Conservation (phyloP, 495 filamentous ascomycete genomes). For the Platismatia glauca region DNA sequence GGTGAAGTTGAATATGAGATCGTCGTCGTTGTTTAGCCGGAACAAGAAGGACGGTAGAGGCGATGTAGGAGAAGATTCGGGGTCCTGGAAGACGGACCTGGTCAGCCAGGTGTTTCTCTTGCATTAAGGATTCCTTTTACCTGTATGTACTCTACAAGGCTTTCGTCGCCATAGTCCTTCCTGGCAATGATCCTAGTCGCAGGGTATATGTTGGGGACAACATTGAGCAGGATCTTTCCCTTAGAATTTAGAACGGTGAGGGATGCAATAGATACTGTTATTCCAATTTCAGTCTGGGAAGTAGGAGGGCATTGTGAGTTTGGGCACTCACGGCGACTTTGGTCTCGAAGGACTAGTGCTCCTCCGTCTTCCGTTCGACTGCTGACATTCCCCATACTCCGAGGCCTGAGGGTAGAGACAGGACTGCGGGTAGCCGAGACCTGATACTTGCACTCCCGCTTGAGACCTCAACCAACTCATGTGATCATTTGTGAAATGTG, state of each 20-base stretch:
- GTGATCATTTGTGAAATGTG: background rate
- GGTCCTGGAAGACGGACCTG: slow-evolving; percentile 49
- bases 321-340: slow-evolving; percentile 62
- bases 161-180: slow-evolving; percentile 64
- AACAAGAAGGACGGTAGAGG: slow-evolving; percentile 67
- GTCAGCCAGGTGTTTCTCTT: background rate
- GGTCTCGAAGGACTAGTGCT: slow-evolving; percentile 78
- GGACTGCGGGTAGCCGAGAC: slow-evolving; percentile 3
- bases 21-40: slow-evolving; percentile 81
- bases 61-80: slow-evolving; percentile 51
- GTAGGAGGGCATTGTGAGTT: background rate
- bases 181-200: slow-evolving; percentile 69
- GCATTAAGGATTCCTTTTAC: slow-evolving; percentile 34
- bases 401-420: background rate
- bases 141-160: slow-evolving; percentile 83
- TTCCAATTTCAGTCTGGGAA: background rate
- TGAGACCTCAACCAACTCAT: background rate
- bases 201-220: slow-evolving; percentile 84
- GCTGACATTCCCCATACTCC: slow-evolving; percentile 78
- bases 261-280: slow-evolving; percentile 72
- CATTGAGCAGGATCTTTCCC: slow-evolving; percentile 61
- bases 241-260: slow-evolving; percentile 70
- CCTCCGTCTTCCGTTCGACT: slow-evolving; percentile 84
- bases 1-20: slow-evolving; percentile 84
- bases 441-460: background rate